These are phyloP conservation scores for Leonotis leonurus DNA, from an alignment of 257 asterid genomes.

Conservation along the genomic window DNA sequence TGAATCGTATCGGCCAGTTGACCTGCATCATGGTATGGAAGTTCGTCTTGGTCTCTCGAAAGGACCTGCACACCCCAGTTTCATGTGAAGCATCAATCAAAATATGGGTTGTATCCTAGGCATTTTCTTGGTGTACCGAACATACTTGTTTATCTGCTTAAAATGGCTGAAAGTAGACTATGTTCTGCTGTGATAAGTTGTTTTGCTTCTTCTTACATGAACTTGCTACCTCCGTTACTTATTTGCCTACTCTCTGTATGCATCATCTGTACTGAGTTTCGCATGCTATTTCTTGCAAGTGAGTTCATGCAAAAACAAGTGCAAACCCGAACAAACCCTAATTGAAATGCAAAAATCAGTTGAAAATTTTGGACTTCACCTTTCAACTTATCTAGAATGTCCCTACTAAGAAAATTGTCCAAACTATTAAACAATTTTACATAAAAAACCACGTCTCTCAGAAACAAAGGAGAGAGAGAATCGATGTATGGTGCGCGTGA, in stretches of 20 bases:
- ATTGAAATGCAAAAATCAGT: too few species aligned
- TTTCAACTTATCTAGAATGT: too few species aligned
- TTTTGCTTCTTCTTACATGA: neutral
- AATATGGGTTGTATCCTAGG: slow-evolving; percentile 9
- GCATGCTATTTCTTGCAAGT: neutral
- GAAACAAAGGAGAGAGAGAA: too few species aligned
- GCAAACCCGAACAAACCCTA: too few species aligned
- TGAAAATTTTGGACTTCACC: too few species aligned
- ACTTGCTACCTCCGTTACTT: neutral
- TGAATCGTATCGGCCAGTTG: slow-evolving; percentile 57
- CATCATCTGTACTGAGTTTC: neutral
- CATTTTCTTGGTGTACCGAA: slow-evolving; percentile 8
- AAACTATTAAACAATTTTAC: too few species aligned
- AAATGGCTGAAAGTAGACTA: slow-evolving; percentile 2
- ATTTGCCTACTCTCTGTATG: neutral
- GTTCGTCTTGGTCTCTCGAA: slow-evolving; percentile 77
- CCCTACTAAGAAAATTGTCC: too few species aligned
- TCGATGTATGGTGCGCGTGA: neutral
- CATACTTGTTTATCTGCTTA: neutral
- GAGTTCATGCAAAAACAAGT: neutral
- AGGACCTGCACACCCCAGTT: slow-evolving; percentile 82
- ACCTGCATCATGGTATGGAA: slow-evolving; percentile 94
- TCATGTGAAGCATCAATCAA: slow-evolving; percentile 43
- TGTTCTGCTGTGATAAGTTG: neutral
- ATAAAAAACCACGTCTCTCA: too few species aligned